Base-by-base conservation (phyloP, 2,329 filamentous ascomycete genomes). In the Phialophora expanda region DNA sequence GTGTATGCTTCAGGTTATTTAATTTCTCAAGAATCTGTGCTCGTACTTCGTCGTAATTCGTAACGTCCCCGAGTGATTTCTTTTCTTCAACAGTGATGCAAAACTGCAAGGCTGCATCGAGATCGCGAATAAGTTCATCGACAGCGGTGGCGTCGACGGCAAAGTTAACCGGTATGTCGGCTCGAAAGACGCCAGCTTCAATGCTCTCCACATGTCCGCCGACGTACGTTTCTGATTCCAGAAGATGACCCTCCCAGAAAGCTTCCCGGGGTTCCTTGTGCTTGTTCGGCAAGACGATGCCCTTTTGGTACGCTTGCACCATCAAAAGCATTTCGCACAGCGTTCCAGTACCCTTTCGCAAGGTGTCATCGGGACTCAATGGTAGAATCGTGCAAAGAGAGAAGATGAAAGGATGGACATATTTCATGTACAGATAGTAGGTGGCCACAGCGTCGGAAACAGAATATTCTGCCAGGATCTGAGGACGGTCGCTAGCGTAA, bases 361-460 rank as follows among this genome's bases (percentile, higher is more conserved):
- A 78, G 1, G 93, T 92, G 75, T 98, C 95, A 74, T 99, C 94
- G 38, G 93, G 92, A 53, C 92, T 92, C 1, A 99, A 84, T 0
- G 95, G 95, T 76, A 99, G 84, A 80, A 99, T 97, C 1, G 93
- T 99, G 79, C 95, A 99, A 0, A 99, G 83, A 1, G 96, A 98
- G 84, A 99, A 99, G 77, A 99, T 95, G 82, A 99, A 99, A 3
- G 95, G 95, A 77, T 99, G 95, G n/a, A 99, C 92, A 78, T 99
- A 99, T 89, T 99, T 99, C 96, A 99, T 99, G 84, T 99, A 99
- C 68, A 99, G 82, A 76, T 99, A 99, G 77, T 99, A 99, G 0
- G 95, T 99, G 24, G 95, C 95, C 58, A 99, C 95, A 9, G 96
- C 96, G 84, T 99, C 96, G 74, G 96, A 99, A 53, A 99, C 95